Conservation (phyloP, 2,329 filamentous ascomycete genomes). For the Colletotrichum sansevieriae region DNA sequence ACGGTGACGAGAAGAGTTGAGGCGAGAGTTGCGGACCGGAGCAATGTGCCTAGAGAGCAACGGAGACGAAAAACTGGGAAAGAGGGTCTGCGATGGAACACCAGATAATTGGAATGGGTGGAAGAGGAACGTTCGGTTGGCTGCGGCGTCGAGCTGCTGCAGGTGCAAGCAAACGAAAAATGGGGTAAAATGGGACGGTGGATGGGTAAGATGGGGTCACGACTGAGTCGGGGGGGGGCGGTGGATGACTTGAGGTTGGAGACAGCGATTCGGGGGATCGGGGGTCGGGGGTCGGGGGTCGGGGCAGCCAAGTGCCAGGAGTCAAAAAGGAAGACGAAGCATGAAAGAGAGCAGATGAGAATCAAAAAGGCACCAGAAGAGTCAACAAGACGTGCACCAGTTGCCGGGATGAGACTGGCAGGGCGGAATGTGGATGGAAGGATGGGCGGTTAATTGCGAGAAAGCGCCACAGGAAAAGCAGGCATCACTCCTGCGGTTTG, state of each 20-base stretch:
- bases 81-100: slow-evolving; percentile 36
- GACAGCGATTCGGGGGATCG: not conserved
- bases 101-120: slow-evolving; percentile 35
- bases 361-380: not conserved
- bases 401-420: slow-evolving; percentile 18
- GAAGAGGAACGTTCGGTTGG: slow-evolving; percentile 3
- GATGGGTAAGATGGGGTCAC: slow-evolving; percentile 16
- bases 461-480: not conserved
- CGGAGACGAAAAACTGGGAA: slow-evolving; percentile 31
- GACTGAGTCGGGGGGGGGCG: slow-evolving; percentile 1
- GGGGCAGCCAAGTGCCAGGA: not conserved
- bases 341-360: not conserved
- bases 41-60: slow-evolving; percentile 25
- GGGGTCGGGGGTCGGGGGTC: slow-evolving; percentile 19
- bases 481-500: not conserved
- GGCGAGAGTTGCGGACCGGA: slow-evolving; percentile 3
- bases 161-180: slow-evolving; percentile 17
- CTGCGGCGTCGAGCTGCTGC: slow-evolving; percentile 15
- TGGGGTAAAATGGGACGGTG: slow-evolving; percentile 34
- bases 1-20: slow-evolving; percentile 6
- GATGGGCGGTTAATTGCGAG: not conserved
- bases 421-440: slow-evolving; percentile 7
- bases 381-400: slow-evolving; percentile 1
- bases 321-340: slow-evolving; percentile 8
- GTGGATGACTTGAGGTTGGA: no score